A percentile compares a stretch with the other conserved stretches of the same genome.
phyloP scores from a whole-genome alignment of 257 asterid genomes.

The Misopates orontium region DNA sequence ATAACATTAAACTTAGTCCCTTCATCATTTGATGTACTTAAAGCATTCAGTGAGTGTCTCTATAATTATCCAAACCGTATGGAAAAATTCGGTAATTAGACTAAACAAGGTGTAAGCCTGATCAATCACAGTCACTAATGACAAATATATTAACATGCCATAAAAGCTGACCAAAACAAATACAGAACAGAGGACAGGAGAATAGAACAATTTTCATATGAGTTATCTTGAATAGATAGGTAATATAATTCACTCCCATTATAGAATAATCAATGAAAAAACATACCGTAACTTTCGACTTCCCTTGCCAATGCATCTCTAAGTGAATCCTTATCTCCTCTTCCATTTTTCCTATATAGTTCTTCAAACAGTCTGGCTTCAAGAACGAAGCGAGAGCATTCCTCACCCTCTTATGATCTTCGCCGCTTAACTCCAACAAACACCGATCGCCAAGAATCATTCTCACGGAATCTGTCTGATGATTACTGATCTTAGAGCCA shows the following conservation, averaged over 20 bases:
- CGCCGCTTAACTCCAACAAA: slow-evolving; percentile 59
- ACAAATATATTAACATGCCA: background rate
- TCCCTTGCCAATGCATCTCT: slow-evolving; percentile 56
- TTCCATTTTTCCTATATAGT: slow-evolving; percentile 59
- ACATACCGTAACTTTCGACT: slow-evolving; percentile 51
- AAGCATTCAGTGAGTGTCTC: too few relatives aligned
- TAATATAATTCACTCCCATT: background rate
- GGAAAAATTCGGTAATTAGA: too few relatives aligned
- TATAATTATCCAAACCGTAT: too few relatives aligned
- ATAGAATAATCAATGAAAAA: background rate
- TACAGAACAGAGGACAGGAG: too few relatives aligned
- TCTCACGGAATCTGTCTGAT: slow-evolving; percentile 55
- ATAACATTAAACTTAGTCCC: too few relatives aligned
- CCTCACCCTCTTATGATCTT: slow-evolving; percentile 65
- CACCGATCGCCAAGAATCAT: slow-evolving; percentile 61
- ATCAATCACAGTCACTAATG: background rate
- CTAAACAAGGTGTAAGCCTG: background rate
- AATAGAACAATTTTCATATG: too few relatives aligned
- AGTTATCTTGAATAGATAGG: background rate
- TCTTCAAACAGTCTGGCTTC: slow-evolving; percentile 64
- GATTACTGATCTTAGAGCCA: slow-evolving; percentile 41
- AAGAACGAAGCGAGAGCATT: slow-evolving; percentile 60
- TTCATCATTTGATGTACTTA: too few relatives aligned
- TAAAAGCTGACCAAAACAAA: background rate
- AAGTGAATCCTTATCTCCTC: slow-evolving; percentile 54